These are phyloP conservation scores for Pichia rugopelliculosa DNA, from an alignment of 805 yeast species.

Conservation along the genomic window DNA sequence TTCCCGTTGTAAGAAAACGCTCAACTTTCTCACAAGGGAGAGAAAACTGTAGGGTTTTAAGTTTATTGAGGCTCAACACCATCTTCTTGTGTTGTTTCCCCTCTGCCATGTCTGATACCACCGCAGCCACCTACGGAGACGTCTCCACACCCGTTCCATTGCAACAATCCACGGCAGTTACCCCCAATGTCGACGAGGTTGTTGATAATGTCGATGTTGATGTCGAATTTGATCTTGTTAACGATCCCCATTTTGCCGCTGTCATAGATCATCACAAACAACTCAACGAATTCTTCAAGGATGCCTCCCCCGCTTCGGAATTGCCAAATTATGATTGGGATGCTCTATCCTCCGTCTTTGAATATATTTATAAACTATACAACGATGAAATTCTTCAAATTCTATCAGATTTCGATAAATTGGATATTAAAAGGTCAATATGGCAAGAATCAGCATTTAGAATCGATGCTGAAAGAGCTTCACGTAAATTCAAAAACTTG, in stretches of 20 bases:
- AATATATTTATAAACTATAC: conserved; percentile 18
- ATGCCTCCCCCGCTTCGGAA: background rate
- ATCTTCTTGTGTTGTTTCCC: too few relatives aligned
- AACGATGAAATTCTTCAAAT: conserved; percentile 17
- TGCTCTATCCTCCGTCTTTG: conserved; percentile 17
- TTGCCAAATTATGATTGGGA: conserved; percentile 23
- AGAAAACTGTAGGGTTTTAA: background rate
- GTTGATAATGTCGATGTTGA: background rate
- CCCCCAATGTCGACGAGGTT: background rate
- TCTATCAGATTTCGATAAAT: conserved; percentile 16
- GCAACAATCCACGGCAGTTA: background rate
- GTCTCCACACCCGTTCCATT: background rate
- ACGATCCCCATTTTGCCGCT: background rate
- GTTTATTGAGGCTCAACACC: background rate
- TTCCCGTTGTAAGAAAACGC: background rate
- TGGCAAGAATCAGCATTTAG: conserved; percentile 24
- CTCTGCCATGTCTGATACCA: background rate
- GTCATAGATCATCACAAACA: background rate
- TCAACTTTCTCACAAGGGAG: background rate
- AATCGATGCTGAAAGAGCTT: conserved; percentile 19
- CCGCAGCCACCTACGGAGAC: background rate
- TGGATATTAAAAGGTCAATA: conserved; percentile 17
- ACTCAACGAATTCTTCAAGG: background rate
- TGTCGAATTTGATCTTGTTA: background rate
- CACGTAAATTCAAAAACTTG: conserved; percentile 11